Percentiles rank a stretch among this genome's conserved stretches.
phyloP scores from a whole-genome alignment of 345 rosid species.

The Syzygium grande region DNA sequence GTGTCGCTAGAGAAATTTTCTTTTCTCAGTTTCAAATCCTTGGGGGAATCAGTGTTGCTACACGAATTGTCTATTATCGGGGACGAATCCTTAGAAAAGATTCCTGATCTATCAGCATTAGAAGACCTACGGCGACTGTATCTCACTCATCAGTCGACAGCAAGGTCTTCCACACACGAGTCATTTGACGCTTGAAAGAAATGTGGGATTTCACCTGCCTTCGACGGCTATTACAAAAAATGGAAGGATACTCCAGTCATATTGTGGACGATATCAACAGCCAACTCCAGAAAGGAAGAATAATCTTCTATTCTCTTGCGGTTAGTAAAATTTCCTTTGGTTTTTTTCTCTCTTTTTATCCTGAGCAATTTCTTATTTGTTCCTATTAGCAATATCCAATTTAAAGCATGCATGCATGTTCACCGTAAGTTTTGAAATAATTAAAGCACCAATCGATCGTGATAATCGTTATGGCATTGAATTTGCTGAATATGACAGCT shows the following conservation, averaged over 20 bases:
- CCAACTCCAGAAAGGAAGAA: background rate
- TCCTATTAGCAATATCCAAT: background rate
- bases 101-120: background rate
- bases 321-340: background rate
- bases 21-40: too few relatives aligned
- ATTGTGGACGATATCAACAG: background rate
- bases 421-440: too few relatives aligned
- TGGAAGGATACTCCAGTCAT: background rate
- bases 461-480: too few relatives aligned
- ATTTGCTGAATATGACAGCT: too few relatives aligned
- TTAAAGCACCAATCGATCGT: background rate
- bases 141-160: fast-evolving
- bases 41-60: background rate
- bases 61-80: fast-evolving
- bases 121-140: fast-evolving
- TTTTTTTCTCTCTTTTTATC: background rate
- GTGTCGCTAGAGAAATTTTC: fast-evolving
- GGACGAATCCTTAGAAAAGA: background rate
- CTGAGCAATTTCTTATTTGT: background rate
- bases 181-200: background rate
- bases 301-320: background rate
- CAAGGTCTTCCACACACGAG: background rate
- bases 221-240: too few relatives aligned
- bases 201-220: too few relatives aligned
- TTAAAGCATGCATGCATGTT: background rate